Evolutionary conservation across 257 asterid genomes (phyloP).

Genomic region (Anisodus acutangulus): DNA sequence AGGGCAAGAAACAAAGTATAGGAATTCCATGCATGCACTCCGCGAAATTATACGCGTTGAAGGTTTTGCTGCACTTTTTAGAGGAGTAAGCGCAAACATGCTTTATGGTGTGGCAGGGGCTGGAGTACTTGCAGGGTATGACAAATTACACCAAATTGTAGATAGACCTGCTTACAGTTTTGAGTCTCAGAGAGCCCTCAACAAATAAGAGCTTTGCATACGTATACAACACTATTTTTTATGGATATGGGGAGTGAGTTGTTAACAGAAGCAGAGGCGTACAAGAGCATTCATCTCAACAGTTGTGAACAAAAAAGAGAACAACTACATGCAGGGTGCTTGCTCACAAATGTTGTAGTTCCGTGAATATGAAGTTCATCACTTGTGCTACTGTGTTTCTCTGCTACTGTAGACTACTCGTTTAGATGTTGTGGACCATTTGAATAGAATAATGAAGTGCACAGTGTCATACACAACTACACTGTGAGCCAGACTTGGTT

Average conservation of each 20-base stretch:
- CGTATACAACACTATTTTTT: slow-evolving; percentile 8
- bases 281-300: not conserved
- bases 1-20: slow-evolving; percentile 78
- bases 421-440: not conserved
- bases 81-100: slow-evolving; percentile 91
- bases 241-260: slow-evolving; percentile 10
- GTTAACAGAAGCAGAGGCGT: not conserved
- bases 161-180: slow-evolving; percentile 55
- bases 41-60: slow-evolving; percentile 66
- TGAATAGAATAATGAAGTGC: slow-evolving; percentile 18
- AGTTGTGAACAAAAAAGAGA: not conserved
- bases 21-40: slow-evolving; percentile 67
- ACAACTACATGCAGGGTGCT: not conserved
- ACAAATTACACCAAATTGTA: slow-evolving; percentile 65
- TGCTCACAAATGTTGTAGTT: not conserved
- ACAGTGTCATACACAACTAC: not conserved
- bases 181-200: slow-evolving; percentile 61
- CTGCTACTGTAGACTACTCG: slow-evolving; percentile 7
- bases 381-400: not conserved
- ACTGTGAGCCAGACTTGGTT: not conserved
- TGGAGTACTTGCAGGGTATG: slow-evolving; percentile 98
- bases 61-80: slow-evolving; percentile 68
- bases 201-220: slow-evolving; percentile 41
- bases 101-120: slow-evolving; percentile 95
- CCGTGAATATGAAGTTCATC: not conserved